phyloP scores from a whole-genome alignment of 2,329 filamentous ascomycete species.

The Blastomyces parvus region DNA sequence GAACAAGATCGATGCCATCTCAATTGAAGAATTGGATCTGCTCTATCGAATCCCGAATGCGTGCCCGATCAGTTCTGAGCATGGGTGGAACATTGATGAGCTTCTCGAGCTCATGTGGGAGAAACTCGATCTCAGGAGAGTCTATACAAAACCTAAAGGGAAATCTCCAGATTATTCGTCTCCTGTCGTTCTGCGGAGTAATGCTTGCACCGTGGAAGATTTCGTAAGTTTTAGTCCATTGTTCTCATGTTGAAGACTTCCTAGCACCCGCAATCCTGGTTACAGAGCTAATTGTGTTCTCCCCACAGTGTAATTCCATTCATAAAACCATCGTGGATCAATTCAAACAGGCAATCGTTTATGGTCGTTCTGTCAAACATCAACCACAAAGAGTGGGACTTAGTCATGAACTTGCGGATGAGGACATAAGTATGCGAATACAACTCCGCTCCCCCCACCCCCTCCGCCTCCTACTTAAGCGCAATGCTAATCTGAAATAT shows the following conservation, averaged over 20 bases:
- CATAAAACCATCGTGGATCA: constrained; percentile 93
- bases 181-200: constrained; percentile 78
- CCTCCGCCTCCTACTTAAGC: neutral
- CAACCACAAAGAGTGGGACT: constrained; percentile 94
- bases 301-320: constrained; percentile 76
- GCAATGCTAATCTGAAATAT: neutral
- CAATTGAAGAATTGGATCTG: constrained; percentile 92
- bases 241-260: no score
- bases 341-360: constrained; percentile 92
- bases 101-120: constrained; percentile 98
- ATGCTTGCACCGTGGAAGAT: constrained; percentile 83
- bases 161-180: constrained; percentile 83
- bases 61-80: constrained; percentile 92
- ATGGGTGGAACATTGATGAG: constrained; percentile 97
- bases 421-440: constrained; percentile 75
- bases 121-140: constrained; percentile 77
- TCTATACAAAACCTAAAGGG: constrained; percentile 98
- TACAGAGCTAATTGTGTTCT: neutral
- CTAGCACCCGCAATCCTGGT: no score
- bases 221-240: constrained; percentile 58
- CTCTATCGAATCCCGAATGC: constrained; percentile 95
- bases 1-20: constrained; percentile 98
- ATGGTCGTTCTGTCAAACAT: constrained; percentile 96
- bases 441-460: neutral
- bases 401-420: constrained; percentile 81